Evolutionary conservation across 441 rosid species (phyloP), one percentile per base, ranked within the genome.

Genomic region (Gossypium lobatum): DNA sequence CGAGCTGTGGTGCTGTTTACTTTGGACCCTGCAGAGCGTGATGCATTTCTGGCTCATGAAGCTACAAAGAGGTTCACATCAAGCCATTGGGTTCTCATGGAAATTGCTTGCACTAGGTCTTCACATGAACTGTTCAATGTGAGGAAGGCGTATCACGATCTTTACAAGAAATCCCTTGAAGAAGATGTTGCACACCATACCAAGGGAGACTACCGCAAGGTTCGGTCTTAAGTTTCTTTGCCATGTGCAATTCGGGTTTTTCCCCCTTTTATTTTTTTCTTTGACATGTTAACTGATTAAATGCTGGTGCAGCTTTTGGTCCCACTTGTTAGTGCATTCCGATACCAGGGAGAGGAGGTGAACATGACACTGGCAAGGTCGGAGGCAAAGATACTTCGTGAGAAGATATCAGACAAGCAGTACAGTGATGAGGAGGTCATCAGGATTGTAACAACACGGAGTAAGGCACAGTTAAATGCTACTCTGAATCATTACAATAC

Each of bases 161-260:
- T 85, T 0, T 88, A 82, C 74, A 91, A 90, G 88, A 89, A 81
- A 77, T 95, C 97, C 20, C 86, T 95, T 0, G 98, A 95, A 81
- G 98, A 95, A 83, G 98, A 92, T 85, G 94, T 95, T 16, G 97
- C 97, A 1, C 70, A 88, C 45, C 98, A 92, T 85, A 88, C 94
- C 11, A 82, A 83, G 31, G 97, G 98, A 26, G 97, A 89, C 61
- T 81, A 77, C 79, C 94, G 97, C 76, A 92, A 89, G 97, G 97
- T 91, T 76, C 18, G 48, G 14, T 48, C 74, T 71, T 53, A 13
- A 54, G 7, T 13, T 20, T 58, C 70, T 21, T 8, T 6, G 21
- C 39, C 13, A 3, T 20, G 13, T n/a, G 10, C 25, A 25, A 55
- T 39, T 65, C 11, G 3, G 13, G 9, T 4, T 23, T 45, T 57